Base-by-base conservation (phyloP, 208 protist genomes). In the Leishmania tarentolae region DNA sequence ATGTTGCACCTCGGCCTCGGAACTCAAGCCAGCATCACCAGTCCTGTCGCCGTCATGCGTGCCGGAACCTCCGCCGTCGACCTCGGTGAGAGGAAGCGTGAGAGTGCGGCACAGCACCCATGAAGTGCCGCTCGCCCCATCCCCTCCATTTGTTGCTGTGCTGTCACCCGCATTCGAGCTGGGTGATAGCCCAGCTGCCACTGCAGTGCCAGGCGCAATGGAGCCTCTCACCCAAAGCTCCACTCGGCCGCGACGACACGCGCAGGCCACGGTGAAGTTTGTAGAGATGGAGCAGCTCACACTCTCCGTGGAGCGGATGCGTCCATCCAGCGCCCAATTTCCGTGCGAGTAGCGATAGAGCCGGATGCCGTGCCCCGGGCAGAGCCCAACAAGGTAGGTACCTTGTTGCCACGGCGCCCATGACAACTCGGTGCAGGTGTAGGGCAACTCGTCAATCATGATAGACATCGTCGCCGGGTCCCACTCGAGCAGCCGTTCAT, bases 341-440 rank as follows among this genome's bases (percentile, higher is more conserved):
- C 88, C 87, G 81, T 96, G 92, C n/a, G 91, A 93, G 74, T 91
- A 92, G 78, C 89, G 90, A 84, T 97, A 97, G 7, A 97, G 81
- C 66, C 86, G 86, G 24, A 96, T 79, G 63, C 89, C 86, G 75
- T 88, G 82, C 1, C 89, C 85, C 4, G 89, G 84, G 79, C 90
- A 93, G 13, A 96, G 74, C 57, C 87, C 92, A 7, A 86, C 88
- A 5, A 97, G 86, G 82, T 90, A 93, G 21, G 90, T 90, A 7
- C 94, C 94, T 65, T 96, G 86, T 78, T 97, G 94, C 93, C 94
- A 97, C 75, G 94, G 94, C 5, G 87, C 92, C 93, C 94, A 97
- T 68, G 74, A 76, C 61, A 97, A 87, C 59, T 93, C 88, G 6
- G 92, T 93, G 81, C 90, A 94, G 17, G 75, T 74, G 76, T 83